Conservation (phyloP, 2,329 filamentous ascomycete species). For the Sporothrix protearum region DNA sequence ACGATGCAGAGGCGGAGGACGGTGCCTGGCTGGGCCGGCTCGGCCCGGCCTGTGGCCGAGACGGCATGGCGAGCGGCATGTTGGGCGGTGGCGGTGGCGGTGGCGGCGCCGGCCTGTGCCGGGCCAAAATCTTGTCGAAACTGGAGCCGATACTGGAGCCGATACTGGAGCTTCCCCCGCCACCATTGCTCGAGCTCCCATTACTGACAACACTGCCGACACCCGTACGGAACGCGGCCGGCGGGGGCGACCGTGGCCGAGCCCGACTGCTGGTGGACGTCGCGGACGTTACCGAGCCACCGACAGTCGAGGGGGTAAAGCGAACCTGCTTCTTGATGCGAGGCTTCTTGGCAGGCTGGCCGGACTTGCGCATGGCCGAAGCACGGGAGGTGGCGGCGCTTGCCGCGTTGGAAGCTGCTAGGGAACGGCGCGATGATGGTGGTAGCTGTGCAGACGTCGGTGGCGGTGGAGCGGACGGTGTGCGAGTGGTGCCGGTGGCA, state of each 20-base stretch:
- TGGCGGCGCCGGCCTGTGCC: not conserved
- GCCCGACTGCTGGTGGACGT: constrained; percentile 8
- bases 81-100: not conserved
- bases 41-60: not conserved
- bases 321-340: constrained; percentile 22
- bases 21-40: not conserved
- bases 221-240: not conserved
- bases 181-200: constrained; percentile 12
- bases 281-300: constrained; percentile 18
- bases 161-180: not conserved
- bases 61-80: not conserved
- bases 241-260: not conserved
- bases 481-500: not conserved
- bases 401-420: not conserved
- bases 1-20: not conserved
- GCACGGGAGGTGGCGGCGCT: constrained; percentile 6
- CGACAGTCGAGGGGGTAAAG: constrained; percentile 24
- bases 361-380: not conserved
- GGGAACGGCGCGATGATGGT: not conserved
- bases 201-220: not conserved
- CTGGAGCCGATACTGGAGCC: not conserved
- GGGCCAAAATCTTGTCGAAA: not conserved
- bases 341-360: not conserved
- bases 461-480: constrained; percentile 11
- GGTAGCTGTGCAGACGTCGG: not conserved